Conservation (phyloP, 2,329 filamentous ascomycete genomes). For the Plenodomus lindquistii region DNA sequence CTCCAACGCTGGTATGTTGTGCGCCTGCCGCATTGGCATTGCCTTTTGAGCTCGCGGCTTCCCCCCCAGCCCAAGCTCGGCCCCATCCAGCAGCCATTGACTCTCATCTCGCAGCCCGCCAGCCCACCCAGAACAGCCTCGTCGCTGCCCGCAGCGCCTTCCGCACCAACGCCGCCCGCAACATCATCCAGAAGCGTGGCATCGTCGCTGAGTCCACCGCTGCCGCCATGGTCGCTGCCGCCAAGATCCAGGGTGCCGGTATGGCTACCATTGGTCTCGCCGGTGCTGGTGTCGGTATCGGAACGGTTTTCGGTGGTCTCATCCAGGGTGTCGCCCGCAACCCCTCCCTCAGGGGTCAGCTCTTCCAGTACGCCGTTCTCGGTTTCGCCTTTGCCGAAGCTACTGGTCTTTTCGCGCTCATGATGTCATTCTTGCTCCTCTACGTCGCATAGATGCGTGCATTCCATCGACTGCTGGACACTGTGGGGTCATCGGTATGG, state of each 20-base stretch:
- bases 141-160: constrained; percentile 46
- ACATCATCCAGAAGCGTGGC: constrained; percentile 47
- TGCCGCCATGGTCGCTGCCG: constrained; percentile 48
- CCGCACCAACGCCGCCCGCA: constrained; percentile 47
- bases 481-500: constrained; percentile 39
- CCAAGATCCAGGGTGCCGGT: constrained; percentile 50
- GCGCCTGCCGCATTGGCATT: constrained; percentile 39
- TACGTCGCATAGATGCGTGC: constrained; percentile 48
- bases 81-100: constrained; percentile 39
- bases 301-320: constrained; percentile 89
- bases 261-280: constrained; percentile 86
- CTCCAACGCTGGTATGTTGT: constrained; percentile 45
- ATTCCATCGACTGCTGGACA: constrained; percentile 39
- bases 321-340: constrained; percentile 90
- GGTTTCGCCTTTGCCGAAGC: constrained; percentile 95
- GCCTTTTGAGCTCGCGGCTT: constrained; percentile 30
- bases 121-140: constrained; percentile 43
- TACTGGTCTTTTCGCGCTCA: constrained; percentile 67
- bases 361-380: constrained; percentile 95
- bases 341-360: constrained; percentile 91
- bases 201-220: constrained; percentile 49
- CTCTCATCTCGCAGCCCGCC: constrained; percentile 36
- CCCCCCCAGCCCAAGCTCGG: constrained; percentile 9
- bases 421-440: constrained; percentile 52
- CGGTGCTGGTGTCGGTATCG: constrained; percentile 93